Evolutionary conservation across 768 basidiomycete genomes (phyloP).

Genomic region (Phylloporus rhodoxanthus): DNA sequence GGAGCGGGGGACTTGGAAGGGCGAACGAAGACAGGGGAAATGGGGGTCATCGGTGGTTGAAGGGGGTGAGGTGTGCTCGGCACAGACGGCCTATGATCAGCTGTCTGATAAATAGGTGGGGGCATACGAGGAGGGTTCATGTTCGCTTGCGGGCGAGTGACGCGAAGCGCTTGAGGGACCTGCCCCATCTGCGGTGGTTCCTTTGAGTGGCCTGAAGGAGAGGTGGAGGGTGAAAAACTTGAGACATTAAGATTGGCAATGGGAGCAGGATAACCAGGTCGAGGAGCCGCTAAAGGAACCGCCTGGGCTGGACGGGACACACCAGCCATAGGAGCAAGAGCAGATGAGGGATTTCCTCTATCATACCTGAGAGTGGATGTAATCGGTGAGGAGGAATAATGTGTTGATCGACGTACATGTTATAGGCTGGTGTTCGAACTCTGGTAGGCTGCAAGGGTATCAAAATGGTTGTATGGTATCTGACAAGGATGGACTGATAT

Average conservation of each 20-base stretch:
- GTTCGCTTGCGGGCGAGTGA: conserved; percentile 16
- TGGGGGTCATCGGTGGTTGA: conserved; percentile 71
- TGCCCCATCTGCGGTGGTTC: conserved; percentile 26
- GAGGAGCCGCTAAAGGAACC: conserved; percentile 58
- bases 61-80: conserved; percentile 66
- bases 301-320: conserved; percentile 26
- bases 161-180: conserved; percentile 24
- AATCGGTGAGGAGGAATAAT: conserved; percentile 5
- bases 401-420: conserved; percentile 47
- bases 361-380: conserved; percentile 47
- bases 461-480: conserved; percentile 5
- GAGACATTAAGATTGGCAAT: conserved; percentile 59
- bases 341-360: conserved; percentile 47
- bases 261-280: conserved; percentile 69
- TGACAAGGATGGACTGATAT: conserved; percentile 10
- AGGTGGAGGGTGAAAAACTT: conserved; percentile 40
- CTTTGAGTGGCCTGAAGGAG: conserved; percentile 23
- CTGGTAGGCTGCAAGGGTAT: conserved; percentile 31
- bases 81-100: conserved; percentile 29
- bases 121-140: conserved; percentile 23
- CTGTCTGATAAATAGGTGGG: conserved; percentile 30
- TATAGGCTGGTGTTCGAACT: conserved; percentile 51
- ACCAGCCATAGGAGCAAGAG: conserved; percentile 43
- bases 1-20: conserved; percentile 39
- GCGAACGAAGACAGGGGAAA: conserved; percentile 70